These are phyloP conservation scores for Boeremia exigua DNA, from an alignment of 2,329 filamentous ascomycete genomes.

Conservation along the genomic window DNA sequence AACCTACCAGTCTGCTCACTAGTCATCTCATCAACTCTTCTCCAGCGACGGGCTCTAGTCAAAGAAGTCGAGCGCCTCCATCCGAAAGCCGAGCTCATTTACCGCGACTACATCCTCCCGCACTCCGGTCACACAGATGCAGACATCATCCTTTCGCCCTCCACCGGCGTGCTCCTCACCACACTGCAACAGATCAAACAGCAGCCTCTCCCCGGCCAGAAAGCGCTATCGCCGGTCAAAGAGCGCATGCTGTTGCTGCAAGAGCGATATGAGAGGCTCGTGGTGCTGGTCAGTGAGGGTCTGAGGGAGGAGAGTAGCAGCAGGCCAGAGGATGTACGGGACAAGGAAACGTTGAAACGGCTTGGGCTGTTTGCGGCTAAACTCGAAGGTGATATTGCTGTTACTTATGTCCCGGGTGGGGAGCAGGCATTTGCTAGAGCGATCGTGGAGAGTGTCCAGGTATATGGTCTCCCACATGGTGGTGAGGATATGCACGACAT, in stretches of 20 bases:
- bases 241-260: constrained; percentile 62
- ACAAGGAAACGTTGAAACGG: constrained; percentile 55
- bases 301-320: constrained; percentile 32
- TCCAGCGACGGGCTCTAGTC: constrained; percentile 55
- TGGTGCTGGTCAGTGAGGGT: constrained; percentile 68
- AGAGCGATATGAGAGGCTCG: constrained; percentile 68
- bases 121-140: constrained; percentile 60
- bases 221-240: constrained; percentile 50
- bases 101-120: constrained; percentile 62
- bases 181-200: constrained; percentile 77
- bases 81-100: constrained; percentile 61
- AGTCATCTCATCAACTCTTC: constrained; percentile 60
- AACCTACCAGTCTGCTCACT: constrained; percentile 46
- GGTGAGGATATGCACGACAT: constrained; percentile 37
- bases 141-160: constrained; percentile 75
- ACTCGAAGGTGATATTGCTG: constrained; percentile 47
- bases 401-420: constrained; percentile 51
- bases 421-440: constrained; percentile 48
- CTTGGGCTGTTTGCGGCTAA: constrained; percentile 58
- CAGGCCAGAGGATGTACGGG: constrained; percentile 43
- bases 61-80: constrained; percentile 59
- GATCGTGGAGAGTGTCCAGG: constrained; percentile 39
- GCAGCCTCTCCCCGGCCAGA: constrained; percentile 68
- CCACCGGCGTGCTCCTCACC: constrained; percentile 72
- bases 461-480: constrained; percentile 42